Conservation (phyloP, 441 rosid species). For the Populus tomentosa region DNA sequence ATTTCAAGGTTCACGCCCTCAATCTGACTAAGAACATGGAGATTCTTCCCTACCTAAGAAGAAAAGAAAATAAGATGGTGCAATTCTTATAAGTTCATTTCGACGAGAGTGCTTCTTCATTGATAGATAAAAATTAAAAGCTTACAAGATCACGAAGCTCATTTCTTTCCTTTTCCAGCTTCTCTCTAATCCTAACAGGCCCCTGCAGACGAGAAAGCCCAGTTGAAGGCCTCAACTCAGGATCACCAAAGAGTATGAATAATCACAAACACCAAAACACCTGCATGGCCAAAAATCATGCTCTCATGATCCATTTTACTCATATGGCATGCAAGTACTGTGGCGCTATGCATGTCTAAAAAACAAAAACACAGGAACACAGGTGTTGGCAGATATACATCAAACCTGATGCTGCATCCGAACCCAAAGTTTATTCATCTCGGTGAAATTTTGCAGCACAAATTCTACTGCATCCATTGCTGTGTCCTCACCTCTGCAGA, state of each 20-base stretch:
- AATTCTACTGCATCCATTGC: slow-evolving; percentile 86
- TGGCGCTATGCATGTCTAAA: slow-evolving; percentile 47
- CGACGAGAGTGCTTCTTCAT: slow-evolving; percentile 1
- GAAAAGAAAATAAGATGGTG: too few species aligned
- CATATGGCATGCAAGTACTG: slow-evolving; percentile 68
- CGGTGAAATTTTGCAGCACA: slow-evolving; percentile 87
- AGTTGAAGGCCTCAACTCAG: slow-evolving; percentile 90
- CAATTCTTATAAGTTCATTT: neutral
- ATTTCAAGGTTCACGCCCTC: slow-evolving; percentile 86
- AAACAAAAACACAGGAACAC: slow-evolving; percentile 5
- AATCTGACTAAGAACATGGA: slow-evolving; percentile 89
- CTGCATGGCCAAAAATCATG: slow-evolving; percentile 95
- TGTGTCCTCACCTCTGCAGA: slow-evolving; percentile 60
- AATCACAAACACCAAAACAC: slow-evolving; percentile 86
- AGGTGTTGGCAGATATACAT: slow-evolving; percentile 20
- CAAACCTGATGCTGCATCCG: slow-evolving; percentile 83
- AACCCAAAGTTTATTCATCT: slow-evolving; percentile 98
- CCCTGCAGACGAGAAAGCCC: slow-evolving; percentile 97
- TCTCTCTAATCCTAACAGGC: slow-evolving; percentile 66
- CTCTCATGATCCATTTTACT: slow-evolving; percentile 59
- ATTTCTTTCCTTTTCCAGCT: slow-evolving; percentile 86
- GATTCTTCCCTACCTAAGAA: slow-evolving; percentile 82
- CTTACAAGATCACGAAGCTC: slow-evolving; percentile 91
- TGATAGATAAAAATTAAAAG: slow-evolving; percentile 25
- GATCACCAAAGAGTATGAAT: slow-evolving; percentile 85